phyloP scores from a whole-genome alignment of 176 grass and related monocot species.

The Secale cereale region DNA sequence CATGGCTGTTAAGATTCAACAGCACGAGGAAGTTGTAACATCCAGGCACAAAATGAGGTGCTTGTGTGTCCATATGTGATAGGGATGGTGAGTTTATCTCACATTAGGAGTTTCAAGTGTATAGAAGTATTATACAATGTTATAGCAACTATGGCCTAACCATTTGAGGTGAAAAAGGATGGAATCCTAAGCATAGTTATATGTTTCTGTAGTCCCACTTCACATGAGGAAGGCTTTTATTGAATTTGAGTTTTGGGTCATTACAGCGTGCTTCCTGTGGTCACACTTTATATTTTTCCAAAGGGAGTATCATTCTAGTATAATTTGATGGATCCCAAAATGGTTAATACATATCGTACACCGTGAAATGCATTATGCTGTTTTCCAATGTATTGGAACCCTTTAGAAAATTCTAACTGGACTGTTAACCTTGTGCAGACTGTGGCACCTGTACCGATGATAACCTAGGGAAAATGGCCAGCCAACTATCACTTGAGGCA shows the following conservation, averaged over 20 bases:
- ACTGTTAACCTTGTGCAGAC: slow-evolving; percentile 34
- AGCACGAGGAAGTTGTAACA: not conserved
- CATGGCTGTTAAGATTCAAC: not conserved
- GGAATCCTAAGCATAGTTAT: not conserved
- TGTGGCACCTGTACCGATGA: slow-evolving; percentile 29
- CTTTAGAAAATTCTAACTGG: slow-evolving; percentile 4
- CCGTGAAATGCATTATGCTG: not conserved
- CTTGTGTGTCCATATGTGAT: not conserved
- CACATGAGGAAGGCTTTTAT: slow-evolving; percentile 1
- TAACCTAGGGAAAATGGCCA: slow-evolving; percentile 34
- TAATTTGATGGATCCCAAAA: slow-evolving; percentile 2
- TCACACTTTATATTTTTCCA: not conserved
- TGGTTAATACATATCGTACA: not conserved
- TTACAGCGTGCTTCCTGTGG: not conserved
- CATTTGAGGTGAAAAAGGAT: not conserved
- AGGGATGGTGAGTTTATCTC: not conserved
- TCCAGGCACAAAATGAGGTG: not conserved
- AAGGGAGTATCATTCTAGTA: not conserved
- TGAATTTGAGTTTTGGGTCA: not conserved
- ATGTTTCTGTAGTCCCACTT: not conserved
- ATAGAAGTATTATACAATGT: not conserved
- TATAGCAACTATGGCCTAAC: not conserved
- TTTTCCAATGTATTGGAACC: not conserved
- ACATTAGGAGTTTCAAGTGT: not conserved
- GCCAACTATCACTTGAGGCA: slow-evolving; percentile 35